Evolutionary conservation across 2,329 filamentous ascomycete genomes (phyloP).

Genomic region (Mycocentrospora acerina): DNA sequence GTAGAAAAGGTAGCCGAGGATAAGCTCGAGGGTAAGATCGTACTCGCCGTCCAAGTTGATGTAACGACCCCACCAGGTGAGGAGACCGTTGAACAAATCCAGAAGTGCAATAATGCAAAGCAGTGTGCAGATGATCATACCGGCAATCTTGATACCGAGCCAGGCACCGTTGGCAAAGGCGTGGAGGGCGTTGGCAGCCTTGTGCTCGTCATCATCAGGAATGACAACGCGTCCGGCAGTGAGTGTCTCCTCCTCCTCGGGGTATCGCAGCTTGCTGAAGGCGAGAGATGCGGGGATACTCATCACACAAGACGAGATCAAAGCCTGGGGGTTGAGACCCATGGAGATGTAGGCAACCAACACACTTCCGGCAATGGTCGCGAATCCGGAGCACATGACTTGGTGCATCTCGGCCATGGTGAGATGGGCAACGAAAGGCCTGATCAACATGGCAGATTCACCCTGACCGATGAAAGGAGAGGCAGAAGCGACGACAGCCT

Average conservation of each 20-base stretch:
- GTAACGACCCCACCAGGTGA: conserved; percentile 84
- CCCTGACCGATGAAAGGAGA: conserved; percentile 94
- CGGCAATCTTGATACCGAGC: conserved; percentile 83
- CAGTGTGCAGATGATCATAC: conserved; percentile 77
- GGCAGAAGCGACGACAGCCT: conserved; percentile 90
- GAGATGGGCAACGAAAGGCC: conserved; percentile 80
- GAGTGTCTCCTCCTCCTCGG: conserved; percentile 82
- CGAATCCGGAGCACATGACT: conserved; percentile 89
- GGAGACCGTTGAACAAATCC: conserved; percentile 70
- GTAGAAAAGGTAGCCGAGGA: conserved; percentile 76
- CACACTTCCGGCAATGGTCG: conserved; percentile 87
- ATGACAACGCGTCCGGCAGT: conserved; percentile 80
- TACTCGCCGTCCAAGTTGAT: conserved; percentile 68
- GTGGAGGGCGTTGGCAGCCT: conserved; percentile 77
- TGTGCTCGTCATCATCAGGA: conserved; percentile 75
- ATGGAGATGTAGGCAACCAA: conserved; percentile 83
- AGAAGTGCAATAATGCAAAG: conserved; percentile 81
- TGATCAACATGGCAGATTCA: conserved; percentile 90
- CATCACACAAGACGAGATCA: conserved; percentile 94
- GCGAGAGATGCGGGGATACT: conserved; percentile 89
- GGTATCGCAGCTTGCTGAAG: conserved; percentile 85
- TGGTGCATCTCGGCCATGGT: conserved; percentile 89
- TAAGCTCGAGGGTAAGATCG: conserved; percentile 70
- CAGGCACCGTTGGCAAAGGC: conserved; percentile 83
- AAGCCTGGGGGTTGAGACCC: conserved; percentile 78